phyloP scores from a whole-genome alignment of 2,329 filamentous ascomycete genomes.

The Curvularia hawaiiensis region DNA sequence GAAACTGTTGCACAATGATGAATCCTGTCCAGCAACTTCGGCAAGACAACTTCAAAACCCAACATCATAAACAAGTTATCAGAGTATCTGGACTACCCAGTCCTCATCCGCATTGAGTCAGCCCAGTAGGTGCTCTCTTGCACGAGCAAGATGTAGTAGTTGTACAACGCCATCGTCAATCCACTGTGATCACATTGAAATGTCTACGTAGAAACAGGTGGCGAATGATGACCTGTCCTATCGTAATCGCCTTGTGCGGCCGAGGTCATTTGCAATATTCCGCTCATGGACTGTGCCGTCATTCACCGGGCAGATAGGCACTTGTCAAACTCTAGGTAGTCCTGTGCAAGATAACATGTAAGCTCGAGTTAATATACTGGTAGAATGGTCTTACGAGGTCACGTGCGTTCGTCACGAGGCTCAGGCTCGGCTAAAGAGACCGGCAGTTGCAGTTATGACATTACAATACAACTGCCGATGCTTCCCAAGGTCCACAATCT shows the following conservation, averaged over 20 bases:
- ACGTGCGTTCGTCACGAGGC: constrained; percentile 11
- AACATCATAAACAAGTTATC: background rate
- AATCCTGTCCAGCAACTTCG: background rate
- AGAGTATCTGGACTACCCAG: background rate
- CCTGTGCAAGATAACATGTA: background rate
- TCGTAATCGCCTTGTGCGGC: background rate
- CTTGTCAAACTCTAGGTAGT: background rate
- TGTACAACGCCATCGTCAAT: background rate
- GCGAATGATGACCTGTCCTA: background rate
- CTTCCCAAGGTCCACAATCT: constrained; percentile 14
- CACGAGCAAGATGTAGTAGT: no score
- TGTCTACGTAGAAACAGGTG: background rate
- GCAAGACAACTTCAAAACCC: background rate
- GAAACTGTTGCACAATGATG: background rate
- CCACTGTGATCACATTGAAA: background rate
- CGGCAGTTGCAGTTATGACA: constrained; percentile 26
- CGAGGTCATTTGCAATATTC: background rate
- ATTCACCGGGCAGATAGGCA: no score
- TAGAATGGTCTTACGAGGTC: background rate
- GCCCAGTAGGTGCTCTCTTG: background rate
- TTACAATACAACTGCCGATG: constrained; percentile 25
- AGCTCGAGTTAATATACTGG: background rate
- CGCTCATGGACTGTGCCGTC: background rate
- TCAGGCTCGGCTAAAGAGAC: constrained; percentile 7
- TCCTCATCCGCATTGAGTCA: background rate